A percentile compares a stretch with the other conserved stretches of the same genome.
Conservation (phyloP, 768 basidiomycete genomes). For the Mycena crocata region DNA sequence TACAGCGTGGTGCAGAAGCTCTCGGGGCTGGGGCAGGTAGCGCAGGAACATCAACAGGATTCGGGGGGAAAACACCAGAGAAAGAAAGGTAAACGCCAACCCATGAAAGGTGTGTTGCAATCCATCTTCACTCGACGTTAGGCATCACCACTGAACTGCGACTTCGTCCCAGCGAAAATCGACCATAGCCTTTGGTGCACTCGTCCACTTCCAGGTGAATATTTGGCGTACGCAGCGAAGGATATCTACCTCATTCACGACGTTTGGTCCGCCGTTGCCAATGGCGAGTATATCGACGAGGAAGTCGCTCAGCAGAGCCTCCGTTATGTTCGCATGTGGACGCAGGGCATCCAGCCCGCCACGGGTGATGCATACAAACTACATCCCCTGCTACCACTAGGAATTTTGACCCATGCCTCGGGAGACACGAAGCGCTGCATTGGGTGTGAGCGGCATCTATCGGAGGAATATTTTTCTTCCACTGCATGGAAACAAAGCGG, state of each 20-base stretch:
- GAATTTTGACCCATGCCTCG: not conserved
- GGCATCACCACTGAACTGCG: too few relatives aligned
- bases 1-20: slow-evolving; percentile 17
- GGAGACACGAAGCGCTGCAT: not conserved
- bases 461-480: not conserved
- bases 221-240: slow-evolving; percentile 14
- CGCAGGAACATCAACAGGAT: not conserved
- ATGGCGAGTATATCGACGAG: slow-evolving; percentile 5
- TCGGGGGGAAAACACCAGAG: not conserved
- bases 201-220: not conserved
- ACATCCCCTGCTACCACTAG: slow-evolving; percentile 15
- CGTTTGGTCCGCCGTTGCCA: slow-evolving; percentile 1
- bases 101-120: slow-evolving; percentile 5
- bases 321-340: slow-evolving; percentile 18
- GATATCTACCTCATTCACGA: slow-evolving; percentile 3
- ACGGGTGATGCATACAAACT: not conserved
- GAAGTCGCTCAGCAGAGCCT: slow-evolving; percentile 1
- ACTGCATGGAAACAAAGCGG: not conserved
- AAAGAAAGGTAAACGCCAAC: slow-evolving; percentile 2
- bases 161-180: not conserved
- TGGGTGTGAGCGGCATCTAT: slow-evolving; percentile 8
- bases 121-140: too few relatives aligned
- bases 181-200: not conserved
- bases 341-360: not conserved
- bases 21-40: slow-evolving; percentile 2